Conservation (phyloP, 2,329 filamentous ascomycete genomes). For the Diaporthe humulicola region DNA sequence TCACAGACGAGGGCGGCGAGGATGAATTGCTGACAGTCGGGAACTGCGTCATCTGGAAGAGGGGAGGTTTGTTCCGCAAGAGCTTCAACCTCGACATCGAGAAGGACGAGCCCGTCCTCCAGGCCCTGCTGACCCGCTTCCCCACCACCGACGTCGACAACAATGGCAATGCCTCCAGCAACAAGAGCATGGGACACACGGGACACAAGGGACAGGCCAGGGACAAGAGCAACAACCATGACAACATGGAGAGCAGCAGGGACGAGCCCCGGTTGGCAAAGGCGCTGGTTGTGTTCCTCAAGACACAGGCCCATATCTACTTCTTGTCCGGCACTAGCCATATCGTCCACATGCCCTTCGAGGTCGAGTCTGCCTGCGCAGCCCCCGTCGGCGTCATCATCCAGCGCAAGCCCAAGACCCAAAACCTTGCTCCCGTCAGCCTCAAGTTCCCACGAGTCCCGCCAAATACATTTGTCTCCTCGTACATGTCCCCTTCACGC, state of each 20-base stretch:
- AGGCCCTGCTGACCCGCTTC: conserved; percentile 89
- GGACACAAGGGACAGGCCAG: conserved; percentile 10
- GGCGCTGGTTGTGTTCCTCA: conserved; percentile 91
- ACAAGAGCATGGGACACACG: conserved; percentile 32
- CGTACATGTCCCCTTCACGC: conserved; percentile 70
- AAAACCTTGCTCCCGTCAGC: conserved; percentile 63
- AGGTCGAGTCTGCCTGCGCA: conserved; percentile 88
- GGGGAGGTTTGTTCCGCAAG: conserved; percentile 86
- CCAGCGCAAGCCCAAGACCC: conserved; percentile 78
- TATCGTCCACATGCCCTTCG: conserved; percentile 93
- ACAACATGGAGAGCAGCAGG: conserved; percentile 31
- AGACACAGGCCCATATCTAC: conserved; percentile 93
- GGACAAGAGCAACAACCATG: conserved; percentile 27
- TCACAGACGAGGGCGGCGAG: conserved; percentile 62
- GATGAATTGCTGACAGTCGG: conserved; percentile 86
- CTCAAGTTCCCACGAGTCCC: conserved; percentile 74
- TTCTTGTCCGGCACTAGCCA: conserved; percentile 90
- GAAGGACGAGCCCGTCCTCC: conserved; percentile 81
- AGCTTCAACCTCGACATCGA: conserved; percentile 89
- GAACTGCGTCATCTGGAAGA: conserved; percentile 87
- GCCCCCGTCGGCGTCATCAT: conserved; percentile 87
- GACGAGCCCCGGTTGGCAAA: conserved; percentile 59
- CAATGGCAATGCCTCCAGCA: conserved; percentile 45
- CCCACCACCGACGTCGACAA: conserved; percentile 61
- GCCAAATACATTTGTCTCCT: conserved; percentile 85